Conservation (phyloP, 2,329 filamentous ascomycete genomes). For the Penicillium glabrum region DNA sequence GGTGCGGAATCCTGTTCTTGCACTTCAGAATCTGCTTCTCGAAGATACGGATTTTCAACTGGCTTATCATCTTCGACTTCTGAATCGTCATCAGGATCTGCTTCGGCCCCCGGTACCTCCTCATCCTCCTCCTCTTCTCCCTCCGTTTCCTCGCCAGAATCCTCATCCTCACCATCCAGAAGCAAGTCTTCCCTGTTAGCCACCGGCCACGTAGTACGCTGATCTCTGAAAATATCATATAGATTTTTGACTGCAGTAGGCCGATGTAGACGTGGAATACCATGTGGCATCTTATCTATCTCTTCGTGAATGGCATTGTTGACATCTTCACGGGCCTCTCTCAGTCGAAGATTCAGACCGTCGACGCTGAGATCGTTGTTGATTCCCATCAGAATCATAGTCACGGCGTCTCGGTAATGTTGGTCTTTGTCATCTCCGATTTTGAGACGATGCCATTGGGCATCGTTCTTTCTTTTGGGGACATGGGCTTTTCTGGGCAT, state of each 20-base stretch:
- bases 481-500: not conserved
- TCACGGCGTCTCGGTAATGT: not conserved
- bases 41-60: not conserved
- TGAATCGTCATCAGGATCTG: not conserved
- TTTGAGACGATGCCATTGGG: not conserved
- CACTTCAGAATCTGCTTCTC: too few relatives aligned
- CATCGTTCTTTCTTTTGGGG: not conserved
- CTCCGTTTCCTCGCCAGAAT: not conserved
- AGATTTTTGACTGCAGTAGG: not conserved
- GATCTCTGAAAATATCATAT: not conserved
- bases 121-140: not conserved
- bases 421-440: not conserved
- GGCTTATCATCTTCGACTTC: not conserved
- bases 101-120: not conserved
- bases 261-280: not conserved
- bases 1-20: too few relatives aligned
- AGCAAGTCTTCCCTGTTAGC: not conserved
- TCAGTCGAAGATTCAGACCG: not conserved
- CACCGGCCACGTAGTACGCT: not conserved
- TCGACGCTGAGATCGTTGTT: not conserved
- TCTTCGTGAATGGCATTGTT: not conserved
- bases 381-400: not conserved
- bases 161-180: not conserved
- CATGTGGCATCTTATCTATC: not conserved
- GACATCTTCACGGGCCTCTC: not conserved